These are phyloP conservation scores for Mycena capillaripes DNA, from an alignment of 768 basidiomycete genomes.

Conservation along the genomic window DNA sequence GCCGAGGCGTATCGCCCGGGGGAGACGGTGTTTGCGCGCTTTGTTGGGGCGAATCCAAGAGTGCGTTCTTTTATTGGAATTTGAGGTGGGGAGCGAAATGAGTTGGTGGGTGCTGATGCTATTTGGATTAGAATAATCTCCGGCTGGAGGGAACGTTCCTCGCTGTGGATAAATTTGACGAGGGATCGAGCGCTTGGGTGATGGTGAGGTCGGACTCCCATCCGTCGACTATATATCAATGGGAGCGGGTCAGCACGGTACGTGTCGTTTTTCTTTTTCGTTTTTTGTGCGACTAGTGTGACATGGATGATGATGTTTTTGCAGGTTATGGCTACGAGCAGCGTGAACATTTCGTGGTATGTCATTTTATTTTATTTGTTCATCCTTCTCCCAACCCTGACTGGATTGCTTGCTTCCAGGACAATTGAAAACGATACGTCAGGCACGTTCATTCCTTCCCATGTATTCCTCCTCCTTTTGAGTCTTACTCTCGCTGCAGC, in stretches of 20 bases:
- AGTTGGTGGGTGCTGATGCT: not conserved
- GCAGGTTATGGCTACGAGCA: not conserved
- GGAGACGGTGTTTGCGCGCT: constrained; percentile 41
- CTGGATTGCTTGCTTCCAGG: not conserved
- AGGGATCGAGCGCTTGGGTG: constrained; percentile 65
- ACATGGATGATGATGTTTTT: not conserved
- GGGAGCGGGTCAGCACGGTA: constrained; percentile 3
- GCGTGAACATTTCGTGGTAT: not conserved
- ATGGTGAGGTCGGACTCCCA: constrained; percentile 80
- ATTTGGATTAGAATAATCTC: constrained; percentile 81
- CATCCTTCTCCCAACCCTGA: not conserved
- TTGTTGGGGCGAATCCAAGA: constrained; percentile 1
- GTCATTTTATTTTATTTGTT: not conserved
- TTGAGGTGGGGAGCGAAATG: too few relatives aligned
- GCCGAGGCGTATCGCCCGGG: constrained; percentile 64
- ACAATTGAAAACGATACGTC: not conserved
- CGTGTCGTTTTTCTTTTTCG: not conserved
- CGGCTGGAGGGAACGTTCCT: constrained; percentile 81
- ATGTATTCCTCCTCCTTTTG: not conserved
- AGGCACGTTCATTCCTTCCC: not conserved
- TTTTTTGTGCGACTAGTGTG: not conserved
- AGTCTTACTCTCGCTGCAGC: constrained; percentile 49
- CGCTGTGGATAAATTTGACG: constrained; percentile 69
- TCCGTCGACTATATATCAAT: constrained; percentile 65
- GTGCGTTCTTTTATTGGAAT: not conserved